Evolutionary conservation across 2,329 filamentous ascomycete species (phyloP), one percentile per base, ranked within the genome.

Genomic region (Raffaelea arxii): DNA sequence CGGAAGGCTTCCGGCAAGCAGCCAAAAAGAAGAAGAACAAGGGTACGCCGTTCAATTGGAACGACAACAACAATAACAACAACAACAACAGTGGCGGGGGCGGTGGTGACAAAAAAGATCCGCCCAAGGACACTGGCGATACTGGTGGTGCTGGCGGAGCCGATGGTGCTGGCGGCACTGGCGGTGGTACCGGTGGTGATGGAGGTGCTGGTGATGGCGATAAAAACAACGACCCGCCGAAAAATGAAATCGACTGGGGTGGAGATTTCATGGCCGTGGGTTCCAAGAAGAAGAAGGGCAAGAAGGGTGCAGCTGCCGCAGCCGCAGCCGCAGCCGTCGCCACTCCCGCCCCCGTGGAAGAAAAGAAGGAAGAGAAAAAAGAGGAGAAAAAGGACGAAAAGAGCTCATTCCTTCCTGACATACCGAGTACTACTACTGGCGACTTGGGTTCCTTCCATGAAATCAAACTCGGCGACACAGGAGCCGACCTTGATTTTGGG

Each of bases 381-480:
- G 56, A 56, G 9, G 53, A 53, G 5, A 39, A 47, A 18, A 36
- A 36, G 6, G 14, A 36, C 37, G n/a, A n/a, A 10, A 7, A 10
- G 4, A 37, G 25, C 37, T 19, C 44, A 3, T 25, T 45, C 3
- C 36, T 50, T 3, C 44, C 45, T 7, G 48, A 51, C 9, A 46
- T 42, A n/a, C 54, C 32, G 36, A 58, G 47, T 12, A 50, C 59
- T 37, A 58, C 48, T 12, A 50, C 59, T 3, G 55, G 58, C 21
- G 70, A 69, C 41, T 64, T 71, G 38, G 73, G 75, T 47, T 64
- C 71, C n/a, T 86, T 86, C 54, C 72, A 84, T 39, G 81, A 86
- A 24, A 78, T 88, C 53, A 84, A 78, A 55, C 62, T 87, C 23
- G 74, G 80, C 53, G 79, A 82, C 47, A 58, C 64, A 11, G 23